These are phyloP conservation scores for Hordeum vulgare DNA, from an alignment of 176 grass and related monocot species.

Conservation along the genomic window MorexV3_pseudomolecules_assembly NC_058519.1:62323745-62324244, in stretches of 20 bases:
- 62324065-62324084: slow-evolving; percentile 83
- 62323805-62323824: not conserved
- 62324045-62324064: slow-evolving; percentile 10
- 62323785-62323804: not conserved
- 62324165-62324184: slow-evolving; percentile 51
- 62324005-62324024: not conserved
- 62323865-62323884: not conserved
- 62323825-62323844: not conserved
- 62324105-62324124: slow-evolving; percentile 75
- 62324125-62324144: slow-evolving; percentile 84
- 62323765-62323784: not conserved
- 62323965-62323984: not conserved
- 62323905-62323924: not conserved
- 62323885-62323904: not conserved
- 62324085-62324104: slow-evolving; percentile 68
- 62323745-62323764: not conserved
- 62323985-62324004: slow-evolving; percentile 9
- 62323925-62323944: not conserved
- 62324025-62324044: not conserved
- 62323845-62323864: not conserved
- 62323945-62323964: not conserved
- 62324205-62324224: slow-evolving; percentile 60
- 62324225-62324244: slow-evolving; percentile 79
- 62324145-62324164: slow-evolving; percentile 99
- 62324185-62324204: slow-evolving; percentile 57